Evolutionary conservation across 306 rosid genomes (phyloP), one percentile per base, ranked within the genome.

Genomic region (Ormosia emarginata): DNA sequence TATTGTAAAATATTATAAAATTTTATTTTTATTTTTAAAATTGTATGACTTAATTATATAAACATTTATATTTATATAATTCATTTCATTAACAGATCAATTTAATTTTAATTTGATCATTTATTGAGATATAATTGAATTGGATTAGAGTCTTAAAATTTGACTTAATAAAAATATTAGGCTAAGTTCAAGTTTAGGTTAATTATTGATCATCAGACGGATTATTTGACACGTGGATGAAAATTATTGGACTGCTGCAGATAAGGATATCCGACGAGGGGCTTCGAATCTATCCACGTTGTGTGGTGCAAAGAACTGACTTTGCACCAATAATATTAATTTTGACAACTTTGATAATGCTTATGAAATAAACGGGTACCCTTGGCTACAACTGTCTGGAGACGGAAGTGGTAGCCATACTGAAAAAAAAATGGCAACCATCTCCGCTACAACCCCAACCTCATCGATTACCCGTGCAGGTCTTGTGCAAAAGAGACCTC

Each of bases 401-500:
- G 8, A 67, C 58, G 68, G 17, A 77, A 77, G 37, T 32, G 65
- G 18, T 63, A 39, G 1, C 49, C 73, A 15, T 52, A 24, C 70
- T 61, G 81, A 78, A 75, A 46, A 78, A 74, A 10, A 46, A 85
- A 95, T 95, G 99, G 97, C 97, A 84, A 82, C 91, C 86, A 86
- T 92, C 85, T 84, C 93, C 13, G 89, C 99, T 47, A 78, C 82
- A 82, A 34, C 91, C 67, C 58, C 89, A 37, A 78, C 90, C 86
- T 65, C 90, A 7, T 86, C 92, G 1, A 79, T 91, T 83, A 40
- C 85, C 57, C 84, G 91, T 77, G 65, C 96, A 67, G 53, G 82
- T 77, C 86, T 87, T 49, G 89, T 86, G 47, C 92, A 84, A 69
- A 92, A 87, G 85, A 87, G 85, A 13, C 79, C 90, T n/a, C 82